Percentiles rank a stretch among this genome's conserved stretches.
These are phyloP conservation scores for Plectosphaerella plurivora DNA, from an alignment of 2,329 filamentous ascomycete species.

Conservation along the genomic window DNA sequence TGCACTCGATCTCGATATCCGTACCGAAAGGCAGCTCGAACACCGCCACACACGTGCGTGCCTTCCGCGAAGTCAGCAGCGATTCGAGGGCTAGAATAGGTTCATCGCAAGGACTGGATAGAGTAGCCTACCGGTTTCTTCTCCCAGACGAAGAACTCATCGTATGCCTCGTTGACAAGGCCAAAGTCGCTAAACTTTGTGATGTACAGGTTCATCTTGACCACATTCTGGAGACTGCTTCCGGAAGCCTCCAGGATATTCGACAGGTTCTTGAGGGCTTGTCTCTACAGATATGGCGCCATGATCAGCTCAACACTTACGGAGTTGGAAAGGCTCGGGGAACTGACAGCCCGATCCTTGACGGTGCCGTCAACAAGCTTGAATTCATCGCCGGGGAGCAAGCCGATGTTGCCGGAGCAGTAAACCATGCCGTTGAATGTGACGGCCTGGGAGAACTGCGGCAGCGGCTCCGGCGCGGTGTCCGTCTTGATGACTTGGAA, in stretches of 20 bases:
- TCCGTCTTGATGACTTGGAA: slow-evolving; percentile 12
- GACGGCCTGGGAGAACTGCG: slow-evolving; percentile 57
- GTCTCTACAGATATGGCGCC: slow-evolving; percentile 29
- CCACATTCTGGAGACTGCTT: slow-evolving; percentile 52
- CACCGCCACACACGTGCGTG: slow-evolving; percentile 64
- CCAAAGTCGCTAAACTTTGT: slow-evolving; percentile 62
- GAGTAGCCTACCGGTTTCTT: slow-evolving; percentile 38
- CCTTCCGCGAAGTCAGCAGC: neutral
- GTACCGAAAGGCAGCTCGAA: slow-evolving; percentile 67
- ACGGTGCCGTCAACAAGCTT: slow-evolving; percentile 50
- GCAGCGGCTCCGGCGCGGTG: slow-evolving; percentile 33
- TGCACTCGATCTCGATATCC: slow-evolving; percentile 65
- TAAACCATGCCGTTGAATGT: slow-evolving; percentile 65
- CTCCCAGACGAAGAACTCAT: slow-evolving; percentile 39
- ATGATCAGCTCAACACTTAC: slow-evolving; percentile 2
- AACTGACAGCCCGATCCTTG: slow-evolving; percentile 43
- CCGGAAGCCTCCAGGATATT: slow-evolving; percentile 58
- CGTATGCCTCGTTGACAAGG: slow-evolving; percentile 52
- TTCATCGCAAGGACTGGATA: neutral
- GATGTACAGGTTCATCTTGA: slow-evolving; percentile 66
- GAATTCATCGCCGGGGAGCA: slow-evolving; percentile 33
- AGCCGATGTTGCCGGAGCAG: slow-evolving; percentile 60
- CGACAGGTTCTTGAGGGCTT: slow-evolving; percentile 54
- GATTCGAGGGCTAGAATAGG: no score
- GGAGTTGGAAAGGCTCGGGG: neutral